Conservation (phyloP, 23 red algal genomes). For the Rhodosorus marinus region DNA sequence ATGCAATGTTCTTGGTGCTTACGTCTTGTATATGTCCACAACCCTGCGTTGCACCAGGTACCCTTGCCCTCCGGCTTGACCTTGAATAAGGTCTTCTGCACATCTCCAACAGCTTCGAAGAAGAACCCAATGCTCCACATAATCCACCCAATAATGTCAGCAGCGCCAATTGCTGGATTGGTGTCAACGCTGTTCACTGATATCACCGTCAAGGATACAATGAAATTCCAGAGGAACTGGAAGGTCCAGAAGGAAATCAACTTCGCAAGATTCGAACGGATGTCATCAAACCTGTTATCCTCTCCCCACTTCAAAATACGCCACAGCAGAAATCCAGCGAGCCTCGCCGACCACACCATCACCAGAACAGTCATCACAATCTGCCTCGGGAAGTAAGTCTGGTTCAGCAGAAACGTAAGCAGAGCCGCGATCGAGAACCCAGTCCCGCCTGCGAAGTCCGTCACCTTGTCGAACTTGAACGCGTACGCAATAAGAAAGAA, state of each 20-base stretch:
- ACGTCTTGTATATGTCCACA: too few species aligned
- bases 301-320: conserved; percentile 77
- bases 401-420: conserved; percentile 22
- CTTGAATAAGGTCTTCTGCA: conserved; percentile 66
- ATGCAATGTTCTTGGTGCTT: too few species aligned
- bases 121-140: conserved; percentile 42
- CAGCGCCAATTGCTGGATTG: conserved; percentile 10
- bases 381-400: conserved; percentile 24
- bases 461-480: conserved; percentile 82
- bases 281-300: conserved; percentile 71
- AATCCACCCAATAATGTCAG: conserved; percentile 62
- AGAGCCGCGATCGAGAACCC: conserved; percentile 71
- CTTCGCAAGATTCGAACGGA: conserved; percentile 25
- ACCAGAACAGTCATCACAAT: conserved; percentile 41
- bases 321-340: conserved; percentile 54
- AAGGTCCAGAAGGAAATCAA: conserved; percentile 65
- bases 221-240: conserved; percentile 79
- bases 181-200: conserved; percentile 31
- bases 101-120: conserved; percentile 75
- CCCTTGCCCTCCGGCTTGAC: conserved; percentile 8
- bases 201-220: conserved; percentile 50
- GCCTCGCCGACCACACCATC: conserved; percentile 47
- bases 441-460: conserved; percentile 76
- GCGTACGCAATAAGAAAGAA: conserved; percentile 54
- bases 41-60: conserved; percentile 42